Evolutionary conservation across 176 grass and related monocot genomes (phyloP).

Genomic region (Bothriochloa decipiens): DNA sequence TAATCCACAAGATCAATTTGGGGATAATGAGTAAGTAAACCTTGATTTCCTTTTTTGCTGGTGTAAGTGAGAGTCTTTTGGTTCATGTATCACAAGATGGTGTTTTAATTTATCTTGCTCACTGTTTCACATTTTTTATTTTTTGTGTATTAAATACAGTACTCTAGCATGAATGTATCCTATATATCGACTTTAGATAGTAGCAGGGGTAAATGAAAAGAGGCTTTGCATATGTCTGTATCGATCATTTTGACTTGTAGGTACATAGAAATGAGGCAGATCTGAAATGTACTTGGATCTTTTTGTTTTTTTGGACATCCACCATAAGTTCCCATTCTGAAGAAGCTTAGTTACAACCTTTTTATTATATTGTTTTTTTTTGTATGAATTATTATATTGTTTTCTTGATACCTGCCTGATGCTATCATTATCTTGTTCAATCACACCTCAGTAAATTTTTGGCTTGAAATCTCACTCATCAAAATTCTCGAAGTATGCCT

Average conservation of each 20-base stretch:
- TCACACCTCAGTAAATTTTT: neutral
- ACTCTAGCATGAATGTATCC: slow-evolving; percentile 35
- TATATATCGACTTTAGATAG: slow-evolving; percentile 30
- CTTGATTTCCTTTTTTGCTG: slow-evolving; percentile 45
- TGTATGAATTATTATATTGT: neutral
- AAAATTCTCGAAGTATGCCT: neutral
- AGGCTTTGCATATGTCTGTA: slow-evolving; percentile 9
- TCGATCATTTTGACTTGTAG: slow-evolving; percentile 34
- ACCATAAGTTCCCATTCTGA: neutral
- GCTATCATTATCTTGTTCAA: neutral
- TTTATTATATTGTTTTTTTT: neutral
- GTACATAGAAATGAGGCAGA: slow-evolving; percentile 49
- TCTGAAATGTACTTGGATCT: slow-evolving; percentile 41
- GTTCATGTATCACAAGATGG: slow-evolving; percentile 56
- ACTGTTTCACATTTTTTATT: slow-evolving; percentile 37
- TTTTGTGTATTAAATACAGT: slow-evolving; percentile 54
- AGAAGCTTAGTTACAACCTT: neutral
- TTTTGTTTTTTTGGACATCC: slow-evolving; percentile 16
- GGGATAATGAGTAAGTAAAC: slow-evolving; percentile 54
- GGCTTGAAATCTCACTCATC: neutral
- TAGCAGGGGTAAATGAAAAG: slow-evolving; percentile 46
- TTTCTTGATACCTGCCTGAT: neutral
- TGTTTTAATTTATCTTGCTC: slow-evolving; percentile 52
- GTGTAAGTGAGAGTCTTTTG: slow-evolving; percentile 47
- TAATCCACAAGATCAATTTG: slow-evolving; percentile 3